Conservation (phyloP, 305 asterid species). For the Solanum hybrid region DNA sequence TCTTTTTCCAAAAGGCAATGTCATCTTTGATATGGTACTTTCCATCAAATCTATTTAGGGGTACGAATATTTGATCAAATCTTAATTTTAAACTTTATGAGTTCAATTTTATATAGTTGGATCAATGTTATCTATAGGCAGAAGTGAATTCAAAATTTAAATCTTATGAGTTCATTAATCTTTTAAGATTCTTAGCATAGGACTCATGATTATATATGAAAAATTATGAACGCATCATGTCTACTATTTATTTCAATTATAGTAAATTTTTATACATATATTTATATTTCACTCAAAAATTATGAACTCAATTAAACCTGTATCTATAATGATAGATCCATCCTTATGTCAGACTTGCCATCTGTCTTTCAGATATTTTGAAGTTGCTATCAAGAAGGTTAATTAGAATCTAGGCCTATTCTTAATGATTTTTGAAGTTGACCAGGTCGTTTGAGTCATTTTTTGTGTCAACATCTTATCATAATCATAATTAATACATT, state of each 20-base stretch:
- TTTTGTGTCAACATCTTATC: neutral
- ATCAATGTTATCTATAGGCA: neutral
- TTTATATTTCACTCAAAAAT: neutral
- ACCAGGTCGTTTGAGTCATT: neutral
- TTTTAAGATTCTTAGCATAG: neutral
- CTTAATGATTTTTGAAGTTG: neutral
- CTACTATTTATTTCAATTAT: neutral
- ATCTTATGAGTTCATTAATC: neutral
- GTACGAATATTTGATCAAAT: neutral
- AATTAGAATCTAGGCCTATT: neutral
- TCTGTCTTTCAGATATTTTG: conserved; percentile 8
- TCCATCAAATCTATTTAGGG: neutral
- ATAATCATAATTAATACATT: no score
- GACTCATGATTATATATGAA: neutral
- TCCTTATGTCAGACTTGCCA: neutral
- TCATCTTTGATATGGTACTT: neutral
- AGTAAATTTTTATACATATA: no score
- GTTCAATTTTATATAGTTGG: neutral
- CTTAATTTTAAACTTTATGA: neutral
- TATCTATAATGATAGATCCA: no score
- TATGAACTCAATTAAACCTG: neutral
- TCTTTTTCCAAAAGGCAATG: neutral
- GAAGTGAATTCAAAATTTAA: neutral
- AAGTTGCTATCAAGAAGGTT: neutral
- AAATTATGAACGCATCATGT: neutral